Base-by-base conservation (phyloP, 2,329 filamentous ascomycete species). In the Pyricularia sp. region DNA sequence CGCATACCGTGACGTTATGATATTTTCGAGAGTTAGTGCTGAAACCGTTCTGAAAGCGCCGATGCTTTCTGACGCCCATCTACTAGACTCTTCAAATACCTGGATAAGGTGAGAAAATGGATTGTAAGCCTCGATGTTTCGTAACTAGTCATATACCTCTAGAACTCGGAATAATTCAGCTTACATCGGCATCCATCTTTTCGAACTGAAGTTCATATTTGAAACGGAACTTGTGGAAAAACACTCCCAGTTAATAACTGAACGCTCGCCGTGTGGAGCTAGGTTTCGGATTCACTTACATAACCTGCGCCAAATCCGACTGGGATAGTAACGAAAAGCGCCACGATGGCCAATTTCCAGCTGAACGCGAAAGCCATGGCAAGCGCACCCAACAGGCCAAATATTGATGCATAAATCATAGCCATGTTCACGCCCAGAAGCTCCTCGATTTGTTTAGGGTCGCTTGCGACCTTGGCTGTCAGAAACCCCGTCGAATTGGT, bases 281-380 rank as follows among this genome's bases (percentile, higher is more conserved):
- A 33, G 31, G 10, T 33, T 33, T 4, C 31, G 31, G 31, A 33
- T 5, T 33, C 31, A 33, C 55, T 59, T 4, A 59, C 55, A 23
- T 81, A 88, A 0, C 81, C 82, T 0, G 82, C 80, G 5, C 76
- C 69, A 4, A 87, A 72, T 63, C 82, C 79, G 25, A 87, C 74
- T 0, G 85, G 85, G 68, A 86, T 76, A 7, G 85, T 84, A 10
- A 90, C 86, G 72, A 87, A 90, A 9, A 88, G 79, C 0, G 86
- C 84, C 0, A 94, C 88, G 0, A 93, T 79, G 0, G 89, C 87
- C 9, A 94, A 81, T 76, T 93, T 94, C 92, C 92, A 94, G 1
- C 90, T 89, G 75, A 90, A 92, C 4, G 84, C 81, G 73, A 92
- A 93, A 0, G 89, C 84, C 67, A 94, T 90, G 64, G 84, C 80